Base-by-base conservation (phyloP, 805 yeast species). In the Candida rishiriensis region DNA sequence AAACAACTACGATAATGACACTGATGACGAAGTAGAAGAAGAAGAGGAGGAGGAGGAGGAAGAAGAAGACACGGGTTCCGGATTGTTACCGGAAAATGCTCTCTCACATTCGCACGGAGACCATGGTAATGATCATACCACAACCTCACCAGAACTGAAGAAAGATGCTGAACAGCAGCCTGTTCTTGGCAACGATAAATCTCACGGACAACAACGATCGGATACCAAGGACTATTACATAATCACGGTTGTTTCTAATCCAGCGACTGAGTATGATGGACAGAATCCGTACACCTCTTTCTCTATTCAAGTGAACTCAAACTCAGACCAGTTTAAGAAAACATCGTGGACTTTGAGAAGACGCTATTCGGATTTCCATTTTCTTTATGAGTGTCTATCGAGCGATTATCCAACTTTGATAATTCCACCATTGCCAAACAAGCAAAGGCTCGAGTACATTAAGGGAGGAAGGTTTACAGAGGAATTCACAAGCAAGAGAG, bases 341-440 rank as follows among this genome's bases (percentile, higher is more conserved):
- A 48, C 66, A 2, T 63, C 63, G n/a, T 71, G 77, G 43, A 65
- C 67, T 18, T 82, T 84, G 3, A 73, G 95, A 38, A 75, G 97
- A 54, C 73, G 99, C 41, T 91, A 87, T 63, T 85, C 91, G 5
- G 98, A 93, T 63, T 88, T 91, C 63, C 76, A 84, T 46, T 79
- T 83, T 52, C 72, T 91, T 17, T 86, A 83, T 63, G 85, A 83
- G 48, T 81, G 88, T 44, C 69, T 91, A 42, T 62, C 73, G 40
- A 83, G 79, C 52, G 97, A 90, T 59, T 85, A 72, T 60, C 96
- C 97, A 0, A 85, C 93, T 3, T 73, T 87, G 47, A 78, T 93
- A 12, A 79, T 91, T 0, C 99, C 99, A 1, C 97, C 98, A 12
- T 71, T 91, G 42, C 99, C 99, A 0, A 95, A 91, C 49, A 90